Base-by-base conservation (phyloP, 306 rosid genomes). In the Vachellia pachyceras region DNA sequence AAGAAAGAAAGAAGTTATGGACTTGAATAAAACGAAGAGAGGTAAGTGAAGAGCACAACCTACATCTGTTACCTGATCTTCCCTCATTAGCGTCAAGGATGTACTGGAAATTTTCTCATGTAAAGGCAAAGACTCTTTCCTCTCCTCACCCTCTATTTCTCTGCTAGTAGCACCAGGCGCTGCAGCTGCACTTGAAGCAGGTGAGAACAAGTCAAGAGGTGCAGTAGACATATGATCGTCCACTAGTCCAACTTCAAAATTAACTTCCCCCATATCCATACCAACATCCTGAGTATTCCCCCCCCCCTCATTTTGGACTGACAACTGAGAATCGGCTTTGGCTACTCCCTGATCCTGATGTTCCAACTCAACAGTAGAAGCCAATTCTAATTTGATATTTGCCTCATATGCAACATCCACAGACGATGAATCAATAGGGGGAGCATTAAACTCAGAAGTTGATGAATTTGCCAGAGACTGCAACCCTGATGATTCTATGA, bases 41-140 rank as follows among this genome's bases (percentile, higher is more conserved):
- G 82, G 69, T 68, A 55, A 78, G 80, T 84, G 89, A 89, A 90
- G 95, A 88, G 97, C 87, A 92, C 92, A 91, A 92, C 97, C 97
- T 90, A 95, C 85, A 92, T 92, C 90, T 81, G 90, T 89, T 90
- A 94, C 97, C 95, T 90, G 95, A 89, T 90, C 92, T 85, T 89
- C 98, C 84, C 89, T 84, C 73, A 87, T 80, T 84, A 77, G 91
- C 83, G 65, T 73, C 87, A 79, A 80, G 83, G 79, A 87, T 69
- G 76, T 65, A 67, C 77, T 76, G 77, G 85, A 76, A 68, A 57
- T 79, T 82, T 77, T 82, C 77, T 73, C 83, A 18, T 83, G 67
- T 76, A 78, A 70, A 78, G 40, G 67, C 82, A 81, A 70, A 58
- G 57, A 46, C 12, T 75, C 83, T 46, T 64, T 82, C 79, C 71